Base-by-base conservation (phyloP, 1,284 basidiomycete species). In the Marasmius oreades region DNA sequence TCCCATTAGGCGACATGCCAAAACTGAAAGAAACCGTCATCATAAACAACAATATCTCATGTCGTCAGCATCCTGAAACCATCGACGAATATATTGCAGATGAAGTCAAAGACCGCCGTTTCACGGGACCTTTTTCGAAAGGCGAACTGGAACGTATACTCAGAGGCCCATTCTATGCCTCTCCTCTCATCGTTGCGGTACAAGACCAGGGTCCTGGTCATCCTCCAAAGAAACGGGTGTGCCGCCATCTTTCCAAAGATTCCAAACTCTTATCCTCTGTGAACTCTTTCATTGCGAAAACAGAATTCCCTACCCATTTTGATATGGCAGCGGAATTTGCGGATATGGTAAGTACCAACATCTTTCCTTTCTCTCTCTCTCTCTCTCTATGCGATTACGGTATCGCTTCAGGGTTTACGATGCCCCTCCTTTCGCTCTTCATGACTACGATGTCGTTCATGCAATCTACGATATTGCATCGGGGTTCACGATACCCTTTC, bases 341-440 rank as follows among this genome's bases (percentile, higher is more conserved):
- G 1, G 63, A 70, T 5, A 58, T 70, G 12, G 72, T 73, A 53
- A 68, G 71, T 71, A n/a, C n/a, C n/a, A n/a, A n/a, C n/a, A n/a
- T 43, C 23, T 33, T 51, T 45, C 26, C 37, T 47, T 33, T n/a
- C 44, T 46, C 50, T 50, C 24, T 20, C 26, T 18, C n/a, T 18
- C n/a, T n/a, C n/a, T n/a, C n/a, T n/a, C n/a, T n/a, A n/a, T n/a
- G n/a, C n/a, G n/a, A n/a, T n/a, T n/a, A n/a, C n/a, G n/a, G n/a
- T n/a, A 39, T 28, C 2, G 42, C 47, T 0, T 55, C 58, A 2
- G 53, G n/a, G n/a, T n/a, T 62, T 18, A 61, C 58, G 20, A 39
- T 34, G 16, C 59, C 61, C 54, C 56, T n/a, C 63, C 0, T 51
- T n/a, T n/a, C 14, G 12, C 26, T 28, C 11, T 18, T 8, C 33